Evolutionary conservation across 108 stramenopile species (phyloP), one percentile per base, ranked within the genome.

Genomic region (Cyclotella choctawhatcheeana): DNA sequence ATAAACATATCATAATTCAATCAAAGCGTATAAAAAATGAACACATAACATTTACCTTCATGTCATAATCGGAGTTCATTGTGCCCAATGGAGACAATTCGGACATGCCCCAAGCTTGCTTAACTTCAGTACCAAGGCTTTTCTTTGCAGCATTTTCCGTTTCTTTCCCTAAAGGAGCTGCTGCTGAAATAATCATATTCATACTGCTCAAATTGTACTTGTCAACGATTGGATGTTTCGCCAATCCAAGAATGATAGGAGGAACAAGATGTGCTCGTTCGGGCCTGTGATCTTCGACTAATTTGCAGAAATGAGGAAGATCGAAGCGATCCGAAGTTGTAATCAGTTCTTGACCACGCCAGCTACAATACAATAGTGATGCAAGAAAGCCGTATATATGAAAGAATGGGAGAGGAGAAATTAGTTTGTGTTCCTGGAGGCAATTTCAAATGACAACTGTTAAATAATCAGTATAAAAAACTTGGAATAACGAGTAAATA

Each of bases 341-440:
- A 44, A 94, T 78, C 10, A 93, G 37, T 44, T 82, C 84, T 66
- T 83, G 72, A 8, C 92, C 93, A 65, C 83, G 85, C 86, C 88
- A 88, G 18, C 80, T 80, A 40, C 70, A 77, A 69, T 85, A 90
- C 33, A 93, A 50, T 40, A 86, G 58, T 30, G 86, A 82, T 1
- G 72, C 86, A 12, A 82, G 58, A 48, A 95, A 84, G 30, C 92
- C 96, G 74, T 92, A 97, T 32, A 97, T 97, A 62, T 97, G 96
- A 79, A 97, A 97, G 60, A 94, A 90, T n/a, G 96, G 96, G 0
- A 97, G 85, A 1, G 96, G 96, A 29, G 82, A 81, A 52, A 93
- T 86, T 17, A 96, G 58, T 32, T 74, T 88, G 47, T 89, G 85
- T 29, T 83, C 76, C 68, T 76, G 21, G 30, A 56, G 12, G 8